Evolutionary conservation across 768 basidiomycete species (phyloP).

Genomic region (Fomitopsis pulvina): DNA sequence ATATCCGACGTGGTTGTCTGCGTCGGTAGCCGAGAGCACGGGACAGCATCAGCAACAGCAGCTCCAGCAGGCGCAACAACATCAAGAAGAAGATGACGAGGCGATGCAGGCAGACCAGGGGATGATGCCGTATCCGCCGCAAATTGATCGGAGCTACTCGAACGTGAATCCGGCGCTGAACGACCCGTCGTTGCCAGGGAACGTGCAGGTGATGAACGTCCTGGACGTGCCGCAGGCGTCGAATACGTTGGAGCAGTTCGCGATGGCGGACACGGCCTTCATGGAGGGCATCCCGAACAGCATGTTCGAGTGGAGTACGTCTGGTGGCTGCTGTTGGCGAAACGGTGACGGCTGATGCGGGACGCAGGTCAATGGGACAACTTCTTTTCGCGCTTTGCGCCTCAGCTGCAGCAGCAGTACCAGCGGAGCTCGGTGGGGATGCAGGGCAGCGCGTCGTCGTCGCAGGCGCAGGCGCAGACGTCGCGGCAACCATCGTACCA

Average conservation of each 20-base stretch:
- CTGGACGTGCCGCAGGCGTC: slow-evolving; percentile 55
- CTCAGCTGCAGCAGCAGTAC: slow-evolving; percentile 3
- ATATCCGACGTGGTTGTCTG: slow-evolving; percentile 6
- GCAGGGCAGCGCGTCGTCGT: slow-evolving; percentile 4
- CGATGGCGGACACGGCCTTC: slow-evolving; percentile 59
- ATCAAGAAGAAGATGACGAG: neutral
- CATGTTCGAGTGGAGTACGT: slow-evolving; percentile 71
- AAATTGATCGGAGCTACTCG: slow-evolving; percentile 30
- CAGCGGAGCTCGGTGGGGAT: slow-evolving; percentile 5
- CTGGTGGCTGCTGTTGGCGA: neutral
- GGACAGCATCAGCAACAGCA: slow-evolving; percentile 1
- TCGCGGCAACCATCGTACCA: neutral
- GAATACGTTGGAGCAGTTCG: slow-evolving; percentile 54
- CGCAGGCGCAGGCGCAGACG: slow-evolving; percentile 10
- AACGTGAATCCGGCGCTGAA: slow-evolving; percentile 82
- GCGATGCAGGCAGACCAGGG: slow-evolving; percentile 2
- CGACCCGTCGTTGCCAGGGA: slow-evolving; percentile 31
- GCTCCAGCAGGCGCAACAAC: slow-evolving; percentile 4
- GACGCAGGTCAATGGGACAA: slow-evolving; percentile 72
- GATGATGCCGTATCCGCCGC: slow-evolving; percentile 51
- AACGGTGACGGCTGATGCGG: neutral
- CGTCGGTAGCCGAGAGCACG: slow-evolving; percentile 3
- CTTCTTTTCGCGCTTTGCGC: slow-evolving; percentile 61
- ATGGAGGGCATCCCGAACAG: slow-evolving; percentile 75
- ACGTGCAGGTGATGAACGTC: slow-evolving; percentile 74